Evolutionary conservation across 2,329 filamentous ascomycete genomes (phyloP), one percentile per base, ranked within the genome.

Genomic region (Cyphellophora europaea): DNA sequence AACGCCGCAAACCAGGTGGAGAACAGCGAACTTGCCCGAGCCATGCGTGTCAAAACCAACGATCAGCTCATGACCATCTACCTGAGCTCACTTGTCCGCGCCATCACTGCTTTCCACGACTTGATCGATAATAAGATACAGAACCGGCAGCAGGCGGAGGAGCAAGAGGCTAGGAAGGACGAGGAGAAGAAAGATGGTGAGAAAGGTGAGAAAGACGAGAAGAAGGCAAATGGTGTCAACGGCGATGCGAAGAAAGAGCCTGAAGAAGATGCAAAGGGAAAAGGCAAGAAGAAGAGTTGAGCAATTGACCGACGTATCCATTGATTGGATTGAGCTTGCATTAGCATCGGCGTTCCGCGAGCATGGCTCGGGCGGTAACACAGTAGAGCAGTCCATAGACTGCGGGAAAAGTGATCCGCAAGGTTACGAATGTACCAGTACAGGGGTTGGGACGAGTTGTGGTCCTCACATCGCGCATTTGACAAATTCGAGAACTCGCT

Each of bases 81-180:
- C 63, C 72, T 98, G 36, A 93, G 85, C 65, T 93, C 85, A 66
- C 67, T 96, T 67, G 96, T 98, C 63, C 77, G 91, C 42, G 91
- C 91, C 38, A 98, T 98, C 55, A 96, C 91, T 10, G 91, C 91
- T 5, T 98, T 96, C 79, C 91, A 98, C 61, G 91, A 98, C 58
- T 67, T 98, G 49, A 98, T 98, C 49, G 91, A 98, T 69, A 98
- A 98, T 71, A 98, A 98, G 74, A 95, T 96, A 49, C 89, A 96
- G 68, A 98, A 98, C 66, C 77, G 89, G 59, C 88, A 96, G 64
- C 85, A 93, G 59, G 83, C 93, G 54, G 91, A 96, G 56, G 91
- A 98, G 55, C 89, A 89, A 65, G 89, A 96, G 51, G 74, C 69
- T 30, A 77, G 81, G 53, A 85, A 85, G 66, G 85, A 78, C 40